Base-by-base conservation (phyloP, 352 stramenopile genomes). In the Saprolegnia diclina region DNA sequence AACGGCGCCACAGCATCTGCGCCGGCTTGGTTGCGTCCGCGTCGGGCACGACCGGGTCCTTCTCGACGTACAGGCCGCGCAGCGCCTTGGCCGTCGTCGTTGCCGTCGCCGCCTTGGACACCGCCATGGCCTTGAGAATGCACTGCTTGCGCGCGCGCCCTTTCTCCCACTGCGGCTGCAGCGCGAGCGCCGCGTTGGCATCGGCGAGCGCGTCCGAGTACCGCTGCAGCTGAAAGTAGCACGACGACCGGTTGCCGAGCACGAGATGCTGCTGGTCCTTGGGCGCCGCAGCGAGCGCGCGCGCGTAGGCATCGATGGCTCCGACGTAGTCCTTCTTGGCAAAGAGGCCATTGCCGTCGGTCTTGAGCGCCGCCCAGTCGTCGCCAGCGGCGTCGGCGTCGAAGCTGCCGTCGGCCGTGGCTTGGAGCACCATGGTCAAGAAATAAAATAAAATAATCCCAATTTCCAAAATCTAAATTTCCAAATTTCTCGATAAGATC, bases 1-100 rank as follows among this genome's bases (percentile, higher is more conserved):
- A 72, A 2, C 78, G 79, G 37, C 80, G 78, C 86, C 86, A 94
- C 32, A 70, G 76, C 9, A 80, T 73, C 26, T 83, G 73, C 0
- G 72, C 74, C 22, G 75, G 55, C 9, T 76, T 72, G 19, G 63
- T 72, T 18, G 40, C 13, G 2, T 74, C 75, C 0, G 35, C 76
- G 5, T 76, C 42, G 35, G 74, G 56, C 5, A 77, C 56, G 11
- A 87, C 24, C n/a, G 81, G 71, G 18, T 88, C 78, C 40, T 89
- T 90, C 63, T 92, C 83, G 1, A 32, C 59, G 67, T 94, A 92
- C 48, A 91, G 7, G 29, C 37, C 14, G 14, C 37, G 13, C 5
- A 54, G 57, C 26, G 42, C 37, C 3, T 19, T 52, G 56, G 42
- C 42, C 1, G 42, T 48, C 42, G 42, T n/a, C 42, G 14, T 52